Conservation (phyloP, 805 yeast species). For the Tetrapisispora phaffii region DNA sequence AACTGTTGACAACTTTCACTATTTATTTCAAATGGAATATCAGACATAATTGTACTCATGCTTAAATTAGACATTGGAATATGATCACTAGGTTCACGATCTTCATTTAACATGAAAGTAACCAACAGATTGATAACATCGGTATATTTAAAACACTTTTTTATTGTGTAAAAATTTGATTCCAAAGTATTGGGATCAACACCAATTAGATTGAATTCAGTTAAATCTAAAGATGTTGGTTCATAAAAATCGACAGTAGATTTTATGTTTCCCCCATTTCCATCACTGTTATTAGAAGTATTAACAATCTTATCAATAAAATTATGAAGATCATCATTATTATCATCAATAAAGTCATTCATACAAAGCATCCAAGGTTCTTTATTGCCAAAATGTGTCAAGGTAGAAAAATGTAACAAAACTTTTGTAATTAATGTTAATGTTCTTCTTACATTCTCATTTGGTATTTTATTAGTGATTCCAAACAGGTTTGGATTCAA, state of each 20-base stretch:
- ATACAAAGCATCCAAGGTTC: conserved; percentile 70
- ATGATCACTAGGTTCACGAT: background rate
- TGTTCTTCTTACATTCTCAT: conserved; percentile 64
- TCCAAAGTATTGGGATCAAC: background rate
- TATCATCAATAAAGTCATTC: conserved; percentile 56
- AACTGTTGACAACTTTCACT: background rate
- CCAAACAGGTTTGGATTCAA: conserved; percentile 81
- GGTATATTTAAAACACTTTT: background rate
- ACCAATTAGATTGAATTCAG: background rate
- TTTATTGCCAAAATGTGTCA: conserved; percentile 66
- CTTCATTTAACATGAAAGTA: background rate
- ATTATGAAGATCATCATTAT: conserved; percentile 48
- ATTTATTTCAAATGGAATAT: background rate
- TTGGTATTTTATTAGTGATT: conserved; percentile 59
- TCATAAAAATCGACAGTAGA: background rate
- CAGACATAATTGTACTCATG: background rate
- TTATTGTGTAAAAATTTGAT: background rate
- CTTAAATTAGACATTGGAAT: background rate
- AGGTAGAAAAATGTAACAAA: conserved; percentile 66
- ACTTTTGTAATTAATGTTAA: conserved; percentile 74
- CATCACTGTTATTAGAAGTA: background rate
- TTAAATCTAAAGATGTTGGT: background rate
- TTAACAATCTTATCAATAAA: conserved; percentile 58
- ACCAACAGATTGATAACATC: background rate
- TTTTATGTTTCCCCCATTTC: background rate